Percentiles rank a stretch among this genome's conserved stretches.
Evolutionary conservation across 108 stramenopile genomes (phyloP).

Genomic region (Fragilariopsis cylindrus): DNA sequence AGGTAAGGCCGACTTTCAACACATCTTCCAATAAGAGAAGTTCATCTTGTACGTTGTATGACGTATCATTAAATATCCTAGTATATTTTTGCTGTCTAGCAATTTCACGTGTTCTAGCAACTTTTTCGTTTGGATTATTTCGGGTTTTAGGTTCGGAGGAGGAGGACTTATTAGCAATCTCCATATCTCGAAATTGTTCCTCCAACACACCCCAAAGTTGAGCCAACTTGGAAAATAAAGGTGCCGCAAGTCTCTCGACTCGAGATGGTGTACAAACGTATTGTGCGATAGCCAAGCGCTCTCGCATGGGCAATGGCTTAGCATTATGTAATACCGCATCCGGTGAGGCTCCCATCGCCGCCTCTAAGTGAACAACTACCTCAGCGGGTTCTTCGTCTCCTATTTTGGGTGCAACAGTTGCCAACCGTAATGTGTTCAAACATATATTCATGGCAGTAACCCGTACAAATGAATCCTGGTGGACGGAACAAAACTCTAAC

Average conservation of each 20-base stretch:
- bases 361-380: constrained; percentile 18
- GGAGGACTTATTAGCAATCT: constrained; percentile 13
- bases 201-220: constrained; percentile 77
- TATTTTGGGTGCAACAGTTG: constrained; percentile 42
- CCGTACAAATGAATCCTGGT: constrained; percentile 84
- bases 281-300: constrained; percentile 79
- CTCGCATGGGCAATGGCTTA: constrained; percentile 68
- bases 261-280: constrained; percentile 77
- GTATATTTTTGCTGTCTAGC: constrained; percentile 37
- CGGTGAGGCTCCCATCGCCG: constrained; percentile 43
- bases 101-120: constrained; percentile 41
- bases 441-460: constrained; percentile 90
- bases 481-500: constrained; percentile 78
- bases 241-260: constrained; percentile 71
- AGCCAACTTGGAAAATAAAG: constrained; percentile 73
- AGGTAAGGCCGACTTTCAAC: constrained; percentile 75
- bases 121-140: constrained; percentile 21
- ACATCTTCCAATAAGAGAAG: constrained; percentile 81
- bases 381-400: constrained; percentile 24
- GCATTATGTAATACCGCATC: constrained; percentile 65
- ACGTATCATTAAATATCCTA: constrained; percentile 48
- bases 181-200: constrained; percentile 69
- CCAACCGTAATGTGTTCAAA: constrained; percentile 81
- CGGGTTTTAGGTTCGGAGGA: neutral
- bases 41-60: constrained; percentile 80